These are phyloP conservation scores for Boletus coccyginus DNA, from an alignment of 768 basidiomycete genomes.

Conservation along the genomic window DNA sequence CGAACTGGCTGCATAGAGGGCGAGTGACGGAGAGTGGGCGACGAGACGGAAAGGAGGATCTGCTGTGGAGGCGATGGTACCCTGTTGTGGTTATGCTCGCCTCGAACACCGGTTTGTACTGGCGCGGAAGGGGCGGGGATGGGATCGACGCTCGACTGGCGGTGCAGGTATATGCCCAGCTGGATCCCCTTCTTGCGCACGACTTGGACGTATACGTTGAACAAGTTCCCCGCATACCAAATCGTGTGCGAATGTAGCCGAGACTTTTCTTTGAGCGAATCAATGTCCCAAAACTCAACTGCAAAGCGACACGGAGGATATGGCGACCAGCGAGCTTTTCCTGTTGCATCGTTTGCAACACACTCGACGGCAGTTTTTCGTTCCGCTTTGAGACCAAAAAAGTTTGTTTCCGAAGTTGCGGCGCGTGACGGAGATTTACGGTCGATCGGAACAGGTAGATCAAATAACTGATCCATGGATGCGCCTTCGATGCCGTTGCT, in stretches of 20 bases:
- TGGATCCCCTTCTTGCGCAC: constrained; percentile 80
- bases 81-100: constrained; percentile 28
- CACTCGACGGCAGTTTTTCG: constrained; percentile 42
- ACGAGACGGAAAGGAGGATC: constrained; percentile 26
- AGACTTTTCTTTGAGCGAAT: constrained; percentile 78
- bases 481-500: constrained; percentile 48
- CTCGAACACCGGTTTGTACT: constrained; percentile 26
- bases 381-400: constrained; percentile 59
- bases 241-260: constrained; percentile 81
- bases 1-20: constrained; percentile 47
- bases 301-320: constrained; percentile 81
- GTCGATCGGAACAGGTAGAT: constrained; percentile 27
- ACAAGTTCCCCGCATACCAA: constrained; percentile 87
- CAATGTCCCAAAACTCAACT: constrained; percentile 89
- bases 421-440: constrained; percentile 27
- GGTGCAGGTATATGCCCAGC: constrained; percentile 85
- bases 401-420: constrained; percentile 46
- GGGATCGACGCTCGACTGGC: constrained; percentile 78
- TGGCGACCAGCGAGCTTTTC: constrained; percentile 57
- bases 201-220: constrained; percentile 87
- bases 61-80: constrained; percentile 31
- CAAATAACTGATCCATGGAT: constrained; percentile 74
- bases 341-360: constrained; percentile 41
- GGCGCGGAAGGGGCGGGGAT: constrained; percentile 72
- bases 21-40: constrained; percentile 38